Evolutionary conservation across 257 asterid species (phyloP), one percentile per base, ranked within the genome.

Genomic region (Gynochthodes officinalis): DNA sequence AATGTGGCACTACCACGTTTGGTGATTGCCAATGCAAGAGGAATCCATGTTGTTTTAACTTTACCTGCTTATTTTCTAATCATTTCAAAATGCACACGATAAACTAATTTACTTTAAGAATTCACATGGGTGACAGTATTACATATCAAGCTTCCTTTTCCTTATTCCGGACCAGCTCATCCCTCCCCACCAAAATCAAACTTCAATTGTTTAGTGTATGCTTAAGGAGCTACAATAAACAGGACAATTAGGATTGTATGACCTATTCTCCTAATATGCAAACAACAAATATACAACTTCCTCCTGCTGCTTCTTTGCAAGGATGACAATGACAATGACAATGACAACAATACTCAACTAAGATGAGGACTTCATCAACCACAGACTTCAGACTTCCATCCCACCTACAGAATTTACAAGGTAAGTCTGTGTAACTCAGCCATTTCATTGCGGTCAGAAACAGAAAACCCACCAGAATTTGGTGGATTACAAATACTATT

Each of bases 81-180:
- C 53, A 70, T 70, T 70, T 54, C 53, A 14, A n/a, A 40, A 11
- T 15, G 50, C 63, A 21, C 18, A 59, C 25, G 14, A 35, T 54
- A 25, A 35, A 5, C 16, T 53, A 35, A 12, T 8, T 21, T n/a
- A 35, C 52, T 53, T 58, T 16, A 35, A 3, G 11, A n/a, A 69
- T 70, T 40, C 74, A 70, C 66, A 70, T 57, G 74, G 65, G 39
- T 2, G 66, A 30, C 55, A 55, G 64, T 53, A 53, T 23, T 35
- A 37, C n/a, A 53, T 27, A 30, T 37, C 46, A 33, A 50, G 63
- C 49, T 50, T 68, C 33, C 73, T 49, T 2, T 48, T n/a, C 5
- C 4, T 54, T n/a, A 28, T 39, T 44, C 52, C 0, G 4, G 2
- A 35, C 44, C 43, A n/a, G n/a, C n/a, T n/a, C n/a, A n/a, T 6